These are phyloP conservation scores for Pythium phragmitis DNA, from an alignment of 352 stramenopile genomes.

Conservation along the genomic window DNA sequence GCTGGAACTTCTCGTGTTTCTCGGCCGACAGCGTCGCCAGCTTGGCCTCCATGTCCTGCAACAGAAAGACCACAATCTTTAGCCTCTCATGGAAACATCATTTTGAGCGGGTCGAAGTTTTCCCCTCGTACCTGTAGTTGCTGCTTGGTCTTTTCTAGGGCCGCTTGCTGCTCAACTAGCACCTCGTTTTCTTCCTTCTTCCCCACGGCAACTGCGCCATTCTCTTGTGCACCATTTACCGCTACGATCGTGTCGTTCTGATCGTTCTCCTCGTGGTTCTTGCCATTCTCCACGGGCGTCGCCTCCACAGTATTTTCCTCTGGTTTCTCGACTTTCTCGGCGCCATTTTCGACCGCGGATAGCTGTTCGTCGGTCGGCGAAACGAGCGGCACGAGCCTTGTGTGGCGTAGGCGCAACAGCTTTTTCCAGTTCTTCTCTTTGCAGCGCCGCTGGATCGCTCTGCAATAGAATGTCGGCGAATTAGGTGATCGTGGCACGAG, in stretches of 20 bases:
- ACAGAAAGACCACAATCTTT: not conserved
- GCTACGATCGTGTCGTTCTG: not conserved
- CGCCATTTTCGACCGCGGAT: conserved; percentile 3
- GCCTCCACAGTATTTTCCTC: not conserved
- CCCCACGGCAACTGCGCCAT: not conserved
- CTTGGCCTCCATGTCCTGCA: conserved; percentile 45
- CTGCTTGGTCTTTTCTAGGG: conserved; percentile 23
- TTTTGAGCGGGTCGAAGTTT: not conserved
- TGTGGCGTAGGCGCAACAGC: conserved; percentile 53
- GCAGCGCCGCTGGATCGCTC: conserved; percentile 59
- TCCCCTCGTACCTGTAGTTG: conserved; percentile 17
- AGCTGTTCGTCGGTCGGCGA: conserved; percentile 8
- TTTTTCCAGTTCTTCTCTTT: conserved; percentile 86
- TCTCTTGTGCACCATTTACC: not conserved
- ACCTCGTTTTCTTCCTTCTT: not conserved
- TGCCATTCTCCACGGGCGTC: not conserved
- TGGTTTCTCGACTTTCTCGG: not conserved
- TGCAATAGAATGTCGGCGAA: conserved; percentile 11
- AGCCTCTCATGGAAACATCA: not conserved
- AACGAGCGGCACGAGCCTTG: conserved; percentile 23
- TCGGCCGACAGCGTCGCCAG: conserved; percentile 55
- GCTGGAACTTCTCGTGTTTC: conserved; percentile 71
- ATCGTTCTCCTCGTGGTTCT: not conserved
- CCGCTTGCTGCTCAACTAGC: conserved; percentile 3
- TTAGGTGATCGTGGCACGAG: not conserved